Conservation (phyloP, 345 rosid species). For the Sonneratia alba region DNA sequence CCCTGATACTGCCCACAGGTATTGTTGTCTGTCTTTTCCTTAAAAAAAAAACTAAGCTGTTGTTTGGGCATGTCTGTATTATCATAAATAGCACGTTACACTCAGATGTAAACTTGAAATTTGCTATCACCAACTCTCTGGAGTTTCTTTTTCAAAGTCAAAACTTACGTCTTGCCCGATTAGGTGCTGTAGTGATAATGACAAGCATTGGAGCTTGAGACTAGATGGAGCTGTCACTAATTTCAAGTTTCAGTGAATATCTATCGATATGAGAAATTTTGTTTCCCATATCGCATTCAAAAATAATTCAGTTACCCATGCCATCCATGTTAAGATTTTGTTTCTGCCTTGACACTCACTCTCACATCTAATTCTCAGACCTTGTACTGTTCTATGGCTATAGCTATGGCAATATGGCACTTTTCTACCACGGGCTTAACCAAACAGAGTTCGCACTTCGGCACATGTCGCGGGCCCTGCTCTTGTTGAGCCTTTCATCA, state of each 20-base stretch:
- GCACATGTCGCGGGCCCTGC: conserved; percentile 97
- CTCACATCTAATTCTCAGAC: too few species aligned
- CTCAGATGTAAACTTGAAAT: background rate
- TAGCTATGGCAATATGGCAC: conserved; percentile 99
- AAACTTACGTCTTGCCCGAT: background rate
- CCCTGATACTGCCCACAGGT: conserved; percentile 99
- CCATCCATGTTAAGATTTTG: too few species aligned
- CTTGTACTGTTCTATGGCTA: conserved; percentile 9
- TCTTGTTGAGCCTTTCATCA: conserved; percentile 81
- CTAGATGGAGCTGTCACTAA: background rate
- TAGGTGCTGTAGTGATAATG: background rate
- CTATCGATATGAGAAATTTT: too few species aligned
- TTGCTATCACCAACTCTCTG: background rate
- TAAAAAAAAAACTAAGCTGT: background rate
- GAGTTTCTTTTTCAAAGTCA: background rate
- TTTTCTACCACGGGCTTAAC: conserved; percentile 93
- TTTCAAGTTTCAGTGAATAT: background rate
- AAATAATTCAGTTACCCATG: too few species aligned
- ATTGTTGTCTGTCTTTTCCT: conserved; percentile 1
- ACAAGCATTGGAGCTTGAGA: background rate
- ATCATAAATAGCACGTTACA: background rate
- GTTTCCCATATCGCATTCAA: too few species aligned
- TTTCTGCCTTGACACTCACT: too few species aligned
- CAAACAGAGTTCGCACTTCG: conserved; percentile 88
- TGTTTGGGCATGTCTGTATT: background rate